These are phyloP conservation scores for Fusarium dlaminii DNA, from an alignment of 2,329 filamentous ascomycete species.

Conservation along the genomic window DNA sequence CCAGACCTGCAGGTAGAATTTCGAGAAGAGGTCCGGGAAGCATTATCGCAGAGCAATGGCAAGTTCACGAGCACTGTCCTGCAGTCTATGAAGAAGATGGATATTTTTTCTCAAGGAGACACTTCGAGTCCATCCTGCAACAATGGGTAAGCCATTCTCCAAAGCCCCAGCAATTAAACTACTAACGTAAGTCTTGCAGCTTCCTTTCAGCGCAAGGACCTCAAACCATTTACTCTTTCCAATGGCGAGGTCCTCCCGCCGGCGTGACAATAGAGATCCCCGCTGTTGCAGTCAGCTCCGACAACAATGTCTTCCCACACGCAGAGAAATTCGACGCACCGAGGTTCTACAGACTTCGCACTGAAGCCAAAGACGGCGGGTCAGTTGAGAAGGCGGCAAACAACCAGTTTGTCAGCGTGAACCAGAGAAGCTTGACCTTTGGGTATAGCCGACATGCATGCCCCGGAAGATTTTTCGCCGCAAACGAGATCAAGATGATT, in stretches of 20 bases:
- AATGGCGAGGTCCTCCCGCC: background rate
- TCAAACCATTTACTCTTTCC: background rate
- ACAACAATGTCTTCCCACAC: background rate
- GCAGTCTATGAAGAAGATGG: conserved; percentile 2
- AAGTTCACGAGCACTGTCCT: background rate
- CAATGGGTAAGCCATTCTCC: background rate
- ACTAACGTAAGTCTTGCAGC: background rate
- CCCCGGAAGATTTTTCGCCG: background rate
- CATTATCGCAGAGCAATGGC: background rate
- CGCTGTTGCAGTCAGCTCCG: background rate
- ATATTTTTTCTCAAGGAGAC: conserved; percentile 4
- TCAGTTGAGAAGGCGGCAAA: background rate
- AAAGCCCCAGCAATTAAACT: fast-evolving
- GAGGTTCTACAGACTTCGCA: background rate
- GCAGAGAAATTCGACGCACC: background rate
- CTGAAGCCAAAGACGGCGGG: background rate
- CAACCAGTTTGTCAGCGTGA: background rate
- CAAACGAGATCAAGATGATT: background rate
- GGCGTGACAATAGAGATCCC: background rate
- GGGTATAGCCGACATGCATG: background rate
- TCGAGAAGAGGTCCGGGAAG: background rate
- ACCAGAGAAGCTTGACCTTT: background rate
- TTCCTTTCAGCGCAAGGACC: background rate
- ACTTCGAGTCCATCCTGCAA: background rate
- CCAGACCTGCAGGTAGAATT: background rate